Conservation (phyloP, 2,329 filamentous ascomycete species). For the Diaporthe vaccinii region DNA sequence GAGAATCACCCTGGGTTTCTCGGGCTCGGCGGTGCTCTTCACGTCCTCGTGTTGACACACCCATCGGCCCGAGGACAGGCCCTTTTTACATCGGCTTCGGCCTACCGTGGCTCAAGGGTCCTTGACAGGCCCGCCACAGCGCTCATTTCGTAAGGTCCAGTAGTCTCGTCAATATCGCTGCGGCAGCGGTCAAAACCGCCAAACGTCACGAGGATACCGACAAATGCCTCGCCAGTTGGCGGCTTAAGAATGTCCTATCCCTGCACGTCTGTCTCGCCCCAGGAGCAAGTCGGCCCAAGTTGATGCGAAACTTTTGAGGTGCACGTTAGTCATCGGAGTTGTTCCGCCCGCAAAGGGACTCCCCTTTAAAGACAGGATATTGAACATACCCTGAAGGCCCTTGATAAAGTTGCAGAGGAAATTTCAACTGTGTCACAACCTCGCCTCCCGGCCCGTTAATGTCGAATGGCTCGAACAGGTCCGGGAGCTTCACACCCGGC, state of each 20-base stretch:
- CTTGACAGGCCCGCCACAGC: conserved; percentile 12
- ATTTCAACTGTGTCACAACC: not conserved
- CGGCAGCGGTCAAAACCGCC: not conserved
- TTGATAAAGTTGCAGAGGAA: not conserved
- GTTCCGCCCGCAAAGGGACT: too few relatives aligned
- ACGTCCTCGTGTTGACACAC: too few relatives aligned
- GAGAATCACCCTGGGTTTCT: too few relatives aligned
- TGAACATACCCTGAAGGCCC: not conserved
- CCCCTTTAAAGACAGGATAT: not conserved
- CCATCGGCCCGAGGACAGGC: not conserved
- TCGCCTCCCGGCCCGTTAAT: conserved; percentile 10
- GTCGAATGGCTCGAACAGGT: not conserved
- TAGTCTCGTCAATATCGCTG: not conserved
- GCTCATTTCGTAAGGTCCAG: not conserved
- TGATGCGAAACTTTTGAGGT: conserved; percentile 4
- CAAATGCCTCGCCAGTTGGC: not conserved
- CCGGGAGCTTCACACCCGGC: not conserved
- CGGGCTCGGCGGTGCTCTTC: too few relatives aligned
- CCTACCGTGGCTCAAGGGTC: not conserved
- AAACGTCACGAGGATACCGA: conserved; percentile 1
- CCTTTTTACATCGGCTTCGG: too few relatives aligned
- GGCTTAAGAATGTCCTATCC: not conserved
- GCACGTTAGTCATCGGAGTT: not conserved
- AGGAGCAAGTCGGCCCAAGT: not conserved
- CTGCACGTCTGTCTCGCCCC: not conserved